Evolutionary conservation across 805 yeast species (phyloP), one percentile per base, ranked within the genome.

Genomic region (Cyberlindnera japonica): DNA sequence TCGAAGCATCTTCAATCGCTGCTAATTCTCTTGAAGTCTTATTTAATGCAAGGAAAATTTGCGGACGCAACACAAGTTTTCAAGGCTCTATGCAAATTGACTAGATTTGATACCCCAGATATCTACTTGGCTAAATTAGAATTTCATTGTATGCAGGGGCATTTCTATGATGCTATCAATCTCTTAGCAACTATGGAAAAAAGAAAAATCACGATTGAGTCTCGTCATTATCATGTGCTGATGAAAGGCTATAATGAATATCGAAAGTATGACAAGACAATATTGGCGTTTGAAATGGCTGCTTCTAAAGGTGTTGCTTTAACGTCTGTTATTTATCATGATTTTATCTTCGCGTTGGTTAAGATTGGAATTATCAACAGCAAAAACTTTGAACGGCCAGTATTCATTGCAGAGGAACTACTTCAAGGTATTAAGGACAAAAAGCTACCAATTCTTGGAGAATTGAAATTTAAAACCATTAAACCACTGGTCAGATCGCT

Each of bases 401-500:
- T 59, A 11, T 48, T 50, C 6, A 57, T 61, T 35, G 57, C 58
- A 24, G 59, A 61, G 37, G 58, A 51, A 17, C 51, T 62, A 14
- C 54, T 65, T 47, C 50, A 50, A 20, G 57, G 55, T 50, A 17
- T 52, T 54, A 23, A 48, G 44, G 21, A 50, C 43, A 41, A 52
- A 41, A 16, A 28, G 45, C 24, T 56, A 46, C 43, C 55, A 1
- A 40, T 57, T 1, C 40, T 43, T n/a, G 52, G 51, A 2, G 46
- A 44, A 12, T 37, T 65, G 23, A 64, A 62, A 32, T 67, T 68
- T 18, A 53, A 63, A 3, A 50, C 61, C 8, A 41, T 67, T 39
- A 64, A 62, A 26, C 67, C 68, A 51, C 59, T 69, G 18, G 53
- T 66, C 44, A 53, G 58, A 27, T 40, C 51, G 3, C 47, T 65